Evolutionary conservation across 768 basidiomycete species (phyloP).

Genomic region (Termitomyces sp.): DNA sequence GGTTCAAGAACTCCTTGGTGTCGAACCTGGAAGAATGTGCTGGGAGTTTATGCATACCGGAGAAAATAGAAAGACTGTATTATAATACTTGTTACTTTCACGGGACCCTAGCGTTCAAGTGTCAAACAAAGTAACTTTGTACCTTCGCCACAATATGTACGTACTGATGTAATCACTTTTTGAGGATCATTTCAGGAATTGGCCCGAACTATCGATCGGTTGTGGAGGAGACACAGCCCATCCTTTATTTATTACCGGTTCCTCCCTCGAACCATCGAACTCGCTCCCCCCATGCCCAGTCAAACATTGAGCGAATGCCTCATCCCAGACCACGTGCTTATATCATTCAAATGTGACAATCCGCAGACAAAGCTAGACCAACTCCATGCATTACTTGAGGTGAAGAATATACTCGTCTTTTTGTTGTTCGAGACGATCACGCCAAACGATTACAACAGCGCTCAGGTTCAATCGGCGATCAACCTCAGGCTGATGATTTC

Average conservation of each 20-base stretch:
- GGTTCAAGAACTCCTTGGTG: slow-evolving; percentile 74
- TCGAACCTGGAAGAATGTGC: slow-evolving; percentile 75
- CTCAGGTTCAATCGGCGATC: background rate
- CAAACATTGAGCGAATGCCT: background rate
- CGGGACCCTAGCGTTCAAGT: background rate
- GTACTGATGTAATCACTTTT: background rate
- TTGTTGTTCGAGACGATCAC: background rate
- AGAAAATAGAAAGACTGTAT: slow-evolving; percentile 25
- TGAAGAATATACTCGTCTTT: background rate
- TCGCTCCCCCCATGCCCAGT: background rate
- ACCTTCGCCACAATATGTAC: background rate
- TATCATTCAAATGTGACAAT: background rate
- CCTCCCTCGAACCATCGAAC: background rate
- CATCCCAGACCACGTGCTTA: background rate
- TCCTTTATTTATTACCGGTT: background rate
- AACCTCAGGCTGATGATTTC: background rate
- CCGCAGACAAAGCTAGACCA: background rate
- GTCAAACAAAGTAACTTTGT: background rate
- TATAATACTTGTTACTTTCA: background rate
- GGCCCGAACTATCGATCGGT: background rate
- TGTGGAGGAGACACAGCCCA: background rate
- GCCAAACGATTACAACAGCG: background rate
- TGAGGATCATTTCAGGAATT: background rate
- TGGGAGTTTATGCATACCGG: slow-evolving; percentile 82
- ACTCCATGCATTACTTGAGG: background rate